phyloP scores from a whole-genome alignment of 139 green algal genomes.

The Marvania coccoides region DNA sequence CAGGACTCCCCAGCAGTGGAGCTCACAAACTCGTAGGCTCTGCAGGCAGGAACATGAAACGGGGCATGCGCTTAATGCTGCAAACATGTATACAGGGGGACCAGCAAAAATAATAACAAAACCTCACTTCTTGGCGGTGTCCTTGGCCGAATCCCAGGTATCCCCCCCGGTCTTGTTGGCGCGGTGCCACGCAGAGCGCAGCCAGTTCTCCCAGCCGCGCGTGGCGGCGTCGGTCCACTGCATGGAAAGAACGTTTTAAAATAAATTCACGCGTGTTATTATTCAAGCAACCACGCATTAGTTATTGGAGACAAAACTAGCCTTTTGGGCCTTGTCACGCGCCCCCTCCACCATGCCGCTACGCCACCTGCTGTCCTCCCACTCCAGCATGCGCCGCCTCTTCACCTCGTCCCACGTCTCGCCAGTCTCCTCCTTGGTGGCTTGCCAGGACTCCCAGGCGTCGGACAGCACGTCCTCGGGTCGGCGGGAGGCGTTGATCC shows the following conservation, averaged over 20 bases:
- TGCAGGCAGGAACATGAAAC: not conserved
- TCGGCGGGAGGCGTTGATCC: not conserved
- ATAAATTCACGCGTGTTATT: not conserved
- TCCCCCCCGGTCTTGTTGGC: not conserved
- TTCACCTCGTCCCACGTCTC: constrained; percentile 27
- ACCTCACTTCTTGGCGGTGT: not conserved
- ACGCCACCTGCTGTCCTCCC: not conserved
- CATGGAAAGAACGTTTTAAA: not conserved
- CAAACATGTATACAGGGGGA: too few species aligned
- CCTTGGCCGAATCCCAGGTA: constrained; percentile 9
- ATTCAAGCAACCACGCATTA: not conserved
- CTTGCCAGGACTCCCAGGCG: constrained; percentile 21
- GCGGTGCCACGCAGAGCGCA: constrained; percentile 9
- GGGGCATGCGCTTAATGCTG: too few species aligned
- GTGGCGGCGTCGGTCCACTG: constrained; percentile 1
- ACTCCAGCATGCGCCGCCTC: not conserved
- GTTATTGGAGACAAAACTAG: not conserved
- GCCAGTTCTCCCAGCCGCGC: constrained; percentile 13
- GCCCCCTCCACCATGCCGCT: not conserved
- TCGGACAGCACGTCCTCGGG: constrained; percentile 14
- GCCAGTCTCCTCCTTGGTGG: constrained; percentile 18
- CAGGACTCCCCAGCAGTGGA: constrained; percentile 7
- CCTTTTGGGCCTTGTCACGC: not conserved
- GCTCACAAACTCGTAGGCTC: constrained; percentile 7
- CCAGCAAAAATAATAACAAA: too few species aligned